Base-by-base conservation (phyloP, 371 early-diverging fungal species). In the Apophysomyces variabilis region DNA sequence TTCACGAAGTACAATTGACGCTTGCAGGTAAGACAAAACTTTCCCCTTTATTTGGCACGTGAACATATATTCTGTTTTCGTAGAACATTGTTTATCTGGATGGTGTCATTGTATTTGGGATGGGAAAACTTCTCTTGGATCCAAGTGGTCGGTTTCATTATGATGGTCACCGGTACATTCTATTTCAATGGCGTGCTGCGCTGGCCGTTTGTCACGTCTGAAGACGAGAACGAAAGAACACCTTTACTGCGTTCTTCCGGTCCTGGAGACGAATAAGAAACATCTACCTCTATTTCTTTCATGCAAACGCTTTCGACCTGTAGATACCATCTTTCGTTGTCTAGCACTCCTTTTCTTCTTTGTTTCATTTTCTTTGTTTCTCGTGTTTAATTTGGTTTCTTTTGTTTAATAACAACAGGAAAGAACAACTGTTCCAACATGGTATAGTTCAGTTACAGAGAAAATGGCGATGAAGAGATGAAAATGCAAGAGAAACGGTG, bases 1-100 rank as follows among this genome's bases (percentile, higher is more conserved):
- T 1, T 87, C 95, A 18, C 85, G 98, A 44, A 91, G 92, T 11
- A 98, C 97, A 5, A 96, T 98, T 62, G 98, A 98, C 73, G 93
- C 97, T 8, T 94, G 94, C 89, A 85, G 83, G 83, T 83, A 80
- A 72, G 35, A 60, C 14, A 61, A 41, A 57, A 36, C 38, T 43
- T 13, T 45, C 36, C 18, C 13, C 32, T 43, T 38, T 4, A 59
- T 59, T 16, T 36, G 1, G 8, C n/a, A 12, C n/a, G 6, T n/a
- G 32, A 32, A 57, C n/a, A 32, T 8, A 58, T 32, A 9, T n/a
- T n/a, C 36, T 8, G 32, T 39, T 58, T 58, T 67, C 21, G 1
- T 57, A 80, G 98, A 64, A 98, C 97, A 5, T 76, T 97, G 44
- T 96, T 96, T 72, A 96, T 97, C 66, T 98, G 98, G 98, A 89